phyloP scores from a whole-genome alignment of 257 asterid genomes.

The Solanum acaule region DNA sequence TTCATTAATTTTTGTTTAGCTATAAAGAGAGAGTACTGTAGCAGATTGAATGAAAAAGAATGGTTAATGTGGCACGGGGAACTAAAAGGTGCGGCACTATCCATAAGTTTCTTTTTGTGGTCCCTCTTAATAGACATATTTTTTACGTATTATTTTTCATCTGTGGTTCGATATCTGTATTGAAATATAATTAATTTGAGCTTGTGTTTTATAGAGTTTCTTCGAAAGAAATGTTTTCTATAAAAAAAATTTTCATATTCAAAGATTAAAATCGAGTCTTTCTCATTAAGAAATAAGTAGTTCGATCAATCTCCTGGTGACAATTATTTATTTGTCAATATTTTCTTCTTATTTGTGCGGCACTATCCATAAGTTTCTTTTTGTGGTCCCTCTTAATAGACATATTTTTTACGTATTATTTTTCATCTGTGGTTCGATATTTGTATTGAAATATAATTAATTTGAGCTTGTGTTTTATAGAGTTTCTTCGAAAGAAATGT shows the following conservation, averaged over 20 bases:
- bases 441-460: background rate
- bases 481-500: accelerated
- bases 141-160: background rate
- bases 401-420: no score
- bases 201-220: no score
- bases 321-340: background rate
- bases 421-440: background rate
- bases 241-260: no score
- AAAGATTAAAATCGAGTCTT: no score
- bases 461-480: no score
- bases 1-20: background rate
- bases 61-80: conserved; percentile 1
- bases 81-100: conserved; percentile 4
- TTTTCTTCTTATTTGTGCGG: background rate
- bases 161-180: background rate
- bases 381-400: background rate
- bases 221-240: accelerated
- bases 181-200: no score
- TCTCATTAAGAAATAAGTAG: background rate
- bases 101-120: background rate
- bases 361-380: background rate
- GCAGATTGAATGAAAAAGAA: conserved; percentile 2
- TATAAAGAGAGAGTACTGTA: background rate
- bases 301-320: background rate
- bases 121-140: background rate